A percentile compares a stretch with the other conserved stretches of the same genome.
phyloP scores from a whole-genome alignment of 257 asterid species.

The Gentiana macrophylla region DNA sequence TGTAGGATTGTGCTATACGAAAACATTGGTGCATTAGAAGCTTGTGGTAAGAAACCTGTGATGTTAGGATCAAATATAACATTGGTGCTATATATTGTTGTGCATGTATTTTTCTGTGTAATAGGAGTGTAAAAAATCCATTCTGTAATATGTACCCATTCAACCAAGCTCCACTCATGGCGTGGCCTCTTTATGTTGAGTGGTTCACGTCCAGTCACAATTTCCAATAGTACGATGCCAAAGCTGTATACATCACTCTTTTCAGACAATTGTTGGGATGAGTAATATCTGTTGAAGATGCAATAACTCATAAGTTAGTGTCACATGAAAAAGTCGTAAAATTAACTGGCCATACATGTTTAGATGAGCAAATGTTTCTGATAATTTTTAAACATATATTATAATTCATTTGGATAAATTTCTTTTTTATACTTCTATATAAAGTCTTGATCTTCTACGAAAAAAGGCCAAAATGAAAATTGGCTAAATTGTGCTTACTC shows the following conservation, averaged over 20 bases:
- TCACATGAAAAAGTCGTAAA: neutral
- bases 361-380: neutral
- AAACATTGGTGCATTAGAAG: no score
- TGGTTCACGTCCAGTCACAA: conserved; percentile 70
- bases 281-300: conserved; percentile 45
- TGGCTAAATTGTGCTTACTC: conserved; percentile 37
- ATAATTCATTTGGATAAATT: no score
- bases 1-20: no score
- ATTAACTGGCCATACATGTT: neutral
- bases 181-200: conserved; percentile 69
- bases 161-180: conserved; percentile 79
- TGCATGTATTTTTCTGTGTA: neutral
- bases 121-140: conserved; percentile 1
- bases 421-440: no score
- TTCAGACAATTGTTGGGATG: conserved; percentile 66
- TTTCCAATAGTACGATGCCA: conserved; percentile 60
- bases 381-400: neutral
- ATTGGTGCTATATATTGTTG: no score
- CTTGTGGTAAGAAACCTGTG: no score
- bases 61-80: no score
- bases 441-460: no score
- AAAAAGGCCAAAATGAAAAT: neutral
- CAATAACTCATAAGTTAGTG: neutral
- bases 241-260: conserved; percentile 90
- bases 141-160: conserved; percentile 53